Evolutionary conservation across 805 yeast genomes (phyloP).

Genomic region (Saturnispora saitoi): DNA sequence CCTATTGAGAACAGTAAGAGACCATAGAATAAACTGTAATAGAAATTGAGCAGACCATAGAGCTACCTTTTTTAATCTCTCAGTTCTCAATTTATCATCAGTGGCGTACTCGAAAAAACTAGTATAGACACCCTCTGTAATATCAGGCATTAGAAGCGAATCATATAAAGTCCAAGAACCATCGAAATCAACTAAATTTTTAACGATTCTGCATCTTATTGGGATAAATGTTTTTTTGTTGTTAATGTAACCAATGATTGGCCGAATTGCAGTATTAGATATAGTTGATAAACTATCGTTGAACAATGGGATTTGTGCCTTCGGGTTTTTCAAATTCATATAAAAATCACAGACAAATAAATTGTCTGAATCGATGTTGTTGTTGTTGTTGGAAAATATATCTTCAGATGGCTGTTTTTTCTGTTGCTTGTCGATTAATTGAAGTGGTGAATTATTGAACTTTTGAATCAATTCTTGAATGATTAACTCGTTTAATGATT

Average conservation of each 20-base stretch:
- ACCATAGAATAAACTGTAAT: constrained; percentile 73
- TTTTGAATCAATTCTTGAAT: constrained; percentile 23
- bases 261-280: constrained; percentile 85
- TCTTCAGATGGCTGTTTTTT: neutral
- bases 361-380: constrained; percentile 11
- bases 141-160: constrained; percentile 81
- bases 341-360: constrained; percentile 69
- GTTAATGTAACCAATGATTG: constrained; percentile 92
- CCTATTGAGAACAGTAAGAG: constrained; percentile 50
- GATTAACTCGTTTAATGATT: constrained; percentile 35
- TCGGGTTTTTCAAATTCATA: constrained; percentile 71
- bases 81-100: constrained; percentile 69
- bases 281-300: constrained; percentile 83
- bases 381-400: neutral
- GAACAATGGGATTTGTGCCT: constrained; percentile 83
- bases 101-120: constrained; percentile 83
- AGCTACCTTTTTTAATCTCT: constrained; percentile 74
- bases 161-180: constrained; percentile 97
- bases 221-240: constrained; percentile 86
- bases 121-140: constrained; percentile 82
- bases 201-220: constrained; percentile 71
- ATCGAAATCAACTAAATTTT: constrained; percentile 73
- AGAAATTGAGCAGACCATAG: constrained; percentile 88
- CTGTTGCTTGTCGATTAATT: neutral
- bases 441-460: constrained; percentile 2